Conservation (phyloP, 1,284 basidiomycete species). For the Austroboletus niveus region DNA sequence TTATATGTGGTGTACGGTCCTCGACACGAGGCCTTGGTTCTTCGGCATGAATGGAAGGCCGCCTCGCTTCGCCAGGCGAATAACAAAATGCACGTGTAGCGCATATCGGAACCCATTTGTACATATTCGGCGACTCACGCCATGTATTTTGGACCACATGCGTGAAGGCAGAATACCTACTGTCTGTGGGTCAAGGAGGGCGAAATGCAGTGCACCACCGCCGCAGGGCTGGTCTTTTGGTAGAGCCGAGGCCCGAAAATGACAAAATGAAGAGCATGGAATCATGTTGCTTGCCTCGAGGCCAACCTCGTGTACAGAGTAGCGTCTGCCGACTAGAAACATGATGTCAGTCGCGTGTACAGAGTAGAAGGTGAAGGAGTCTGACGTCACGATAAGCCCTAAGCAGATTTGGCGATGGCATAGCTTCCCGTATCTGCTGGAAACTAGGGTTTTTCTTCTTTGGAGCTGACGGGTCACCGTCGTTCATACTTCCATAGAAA, state of each 20-base stretch:
- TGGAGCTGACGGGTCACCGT: too few relatives aligned
- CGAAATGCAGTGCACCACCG: conserved; percentile 9
- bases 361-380: conserved; percentile 5
- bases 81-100: conserved; percentile 12
- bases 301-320: conserved; percentile 25
- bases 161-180: not conserved
- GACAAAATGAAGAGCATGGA: conserved; percentile 21
- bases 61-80: conserved; percentile 18
- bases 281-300: conserved; percentile 28
- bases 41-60: conserved; percentile 28
- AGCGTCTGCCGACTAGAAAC: conserved; percentile 8
- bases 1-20: conserved; percentile 19
- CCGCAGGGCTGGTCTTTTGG: not conserved
- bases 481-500: too few relatives aligned
- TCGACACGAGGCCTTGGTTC: conserved; percentile 29
- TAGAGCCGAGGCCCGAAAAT: not conserved
- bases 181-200: not conserved
- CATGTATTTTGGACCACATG: not conserved
- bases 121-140: conserved; percentile 5
- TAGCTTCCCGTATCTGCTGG: too few relatives aligned
- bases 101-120: conserved; percentile 2
- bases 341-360: conserved; percentile 14
- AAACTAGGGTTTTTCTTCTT: too few relatives aligned
- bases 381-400: not conserved
- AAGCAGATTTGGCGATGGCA: too few relatives aligned